Base-by-base conservation (phyloP, 1,139 yeast species). In the Geotrichum aggregatum region DNA sequence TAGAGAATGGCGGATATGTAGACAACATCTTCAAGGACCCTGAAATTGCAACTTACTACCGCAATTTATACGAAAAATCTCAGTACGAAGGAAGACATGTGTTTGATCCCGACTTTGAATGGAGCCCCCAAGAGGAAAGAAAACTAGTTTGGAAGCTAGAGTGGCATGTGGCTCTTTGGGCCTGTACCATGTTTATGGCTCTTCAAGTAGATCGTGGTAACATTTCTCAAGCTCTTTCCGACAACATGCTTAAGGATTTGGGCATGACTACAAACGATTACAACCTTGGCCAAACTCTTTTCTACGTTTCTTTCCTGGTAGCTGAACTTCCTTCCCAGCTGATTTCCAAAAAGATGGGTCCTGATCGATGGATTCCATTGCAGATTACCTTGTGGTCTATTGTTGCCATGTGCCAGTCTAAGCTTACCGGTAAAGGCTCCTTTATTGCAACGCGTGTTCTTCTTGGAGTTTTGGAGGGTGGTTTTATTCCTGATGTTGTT, bases 311-410 rank as follows among this genome's bases (percentile, higher is more conserved):
- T 22, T 79, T 79, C 58, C 63, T 78, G 57, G 56, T 66, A 11
- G 76, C 81, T 0, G 83, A 79, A 57, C 65, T 79, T 4, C 83
- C 83, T 0, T 76, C 82, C 1, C 82, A 78, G 61, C 65, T 79
- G 56, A 63, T 79, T 47, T 75, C 80, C 41, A 78, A 78, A 57
- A 69, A 68, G 44, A 52, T 79, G 42, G 84, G 84, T 1, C 79
- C 82, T 3, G 82, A 79, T 59, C 64, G 73, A 44, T 78, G 80
- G 75, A 71, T 80, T 44, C 84, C 83, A 0, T 61, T 70, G 22
- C 82, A 78, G 59, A 74, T 79, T 66, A 62, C 68, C 2, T 57
- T 69, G 1, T 80, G 83, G 83, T 75, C 79, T 47, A 53, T 76
- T 35, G 77, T 79, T 0, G 75, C 81, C 1, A 66, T 75, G 43